Conservation (phyloP, 1,284 basidiomycete genomes). For the Sanghuangporus baumii region DNA sequence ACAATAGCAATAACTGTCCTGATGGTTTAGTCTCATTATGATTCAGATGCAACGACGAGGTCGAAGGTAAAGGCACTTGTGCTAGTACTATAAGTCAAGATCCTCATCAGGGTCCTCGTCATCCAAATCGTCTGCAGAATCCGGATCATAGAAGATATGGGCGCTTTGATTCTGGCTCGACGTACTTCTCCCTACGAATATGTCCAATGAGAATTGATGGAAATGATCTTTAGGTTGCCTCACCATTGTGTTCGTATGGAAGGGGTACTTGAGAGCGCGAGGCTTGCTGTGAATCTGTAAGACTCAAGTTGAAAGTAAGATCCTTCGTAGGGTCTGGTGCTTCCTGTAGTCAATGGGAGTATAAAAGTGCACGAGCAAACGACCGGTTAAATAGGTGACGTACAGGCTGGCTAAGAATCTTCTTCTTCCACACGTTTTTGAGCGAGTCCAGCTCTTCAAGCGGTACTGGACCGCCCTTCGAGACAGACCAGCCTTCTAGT, state of each 20-base stretch:
- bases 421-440: slow-evolving; percentile 41
- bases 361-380: not conserved
- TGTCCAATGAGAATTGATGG: not conserved
- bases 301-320: slow-evolving; percentile 78
- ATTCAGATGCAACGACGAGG: too few relatives aligned
- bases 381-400: slow-evolving; percentile 15
- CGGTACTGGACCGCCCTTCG: slow-evolving; percentile 33
- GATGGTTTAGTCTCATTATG: too few relatives aligned
- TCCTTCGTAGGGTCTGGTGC: slow-evolving; percentile 55
- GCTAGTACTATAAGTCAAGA: slow-evolving; percentile 57
- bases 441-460: slow-evolving; percentile 45
- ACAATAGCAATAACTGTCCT: not conserved
- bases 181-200: slow-evolving; percentile 7
- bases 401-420: slow-evolving; percentile 37
- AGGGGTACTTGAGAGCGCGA: slow-evolving; percentile 76
- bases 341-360: slow-evolving; percentile 26
- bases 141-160: slow-evolving; percentile 70
- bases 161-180: slow-evolving; percentile 22
- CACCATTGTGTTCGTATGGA: slow-evolving; percentile 82
- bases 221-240: slow-evolving; percentile 16
- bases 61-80: not conserved
- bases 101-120: slow-evolving; percentile 90
- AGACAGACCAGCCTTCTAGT: slow-evolving; percentile 57
- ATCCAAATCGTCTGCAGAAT: slow-evolving; percentile 84
- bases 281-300: slow-evolving; percentile 80